Base-by-base conservation (phyloP, 73 alveolate species). In the Paraurostyla sp. region DNA sequence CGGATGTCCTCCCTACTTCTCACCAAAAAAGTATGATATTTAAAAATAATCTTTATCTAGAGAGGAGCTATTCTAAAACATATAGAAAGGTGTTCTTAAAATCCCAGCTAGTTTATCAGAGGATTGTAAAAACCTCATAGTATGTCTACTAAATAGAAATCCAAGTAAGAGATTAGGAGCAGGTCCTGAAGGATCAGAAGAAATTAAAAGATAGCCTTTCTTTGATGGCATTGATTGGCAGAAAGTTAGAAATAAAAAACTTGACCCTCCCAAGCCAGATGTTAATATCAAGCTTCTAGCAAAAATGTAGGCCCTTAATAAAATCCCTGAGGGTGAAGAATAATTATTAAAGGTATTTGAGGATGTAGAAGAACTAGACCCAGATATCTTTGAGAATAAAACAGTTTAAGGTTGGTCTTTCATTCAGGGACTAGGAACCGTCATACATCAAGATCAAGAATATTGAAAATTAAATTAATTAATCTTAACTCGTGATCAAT, bases 1-100 rank as follows among this genome's bases (percentile, higher is more conserved):
- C 16, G 99, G 99, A 0, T 73, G 85, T 58, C 99, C 99, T 0
- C 99, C 99, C 20, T 98, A 95, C 91, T 98, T 95, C 85, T 90
- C 98, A 0, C 91, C 93, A 62, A 96, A 96, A 50, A 73, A 73
- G 87, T 65, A 65, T 38, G 13, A n/a, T 15, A 15, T 59, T 16
- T 27, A 59, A 38, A 4, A 35, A 3, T 38, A 65, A 6, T 18
- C 6, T 40, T 11, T 22, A 38, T 38, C 0, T 85, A 97, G 94
- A 49, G 97, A 97, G 51, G 93, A 93, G 75, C 91, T 98, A 38
- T 96, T 95, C 73, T 63, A 92, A 57, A 97, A 97, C 80, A 97
- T 98, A 18, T 87, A 88, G 75, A 90, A 75, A 45, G 99, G 97
- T 15, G 96, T 92, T 42, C 92, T 96, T 56, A 81, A 83, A 43